A percentile compares a stretch with the other conserved stretches of the same genome.
phyloP scores from a whole-genome alignment of 2,329 filamentous ascomycete genomes.

The Aspergillus pseudotamarii region DNA sequence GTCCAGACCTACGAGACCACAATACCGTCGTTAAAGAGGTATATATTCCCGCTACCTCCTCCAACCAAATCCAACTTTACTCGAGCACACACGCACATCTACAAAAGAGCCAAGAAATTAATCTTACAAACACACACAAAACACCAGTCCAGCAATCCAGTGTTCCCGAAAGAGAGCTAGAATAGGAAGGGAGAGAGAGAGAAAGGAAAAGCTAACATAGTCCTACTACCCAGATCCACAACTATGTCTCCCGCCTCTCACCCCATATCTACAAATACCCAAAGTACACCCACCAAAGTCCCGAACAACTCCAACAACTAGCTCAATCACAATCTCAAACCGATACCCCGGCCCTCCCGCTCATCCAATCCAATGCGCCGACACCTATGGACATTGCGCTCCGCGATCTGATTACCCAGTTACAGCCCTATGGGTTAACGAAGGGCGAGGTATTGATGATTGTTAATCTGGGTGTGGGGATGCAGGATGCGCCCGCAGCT shows the following conservation, averaged over 20 bases:
- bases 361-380: slow-evolving; percentile 26
- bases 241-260: slow-evolving; percentile 44
- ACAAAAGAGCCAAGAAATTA: background rate
- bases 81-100: too few relatives aligned
- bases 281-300: slow-evolving; percentile 27
- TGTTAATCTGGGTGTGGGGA: slow-evolving; percentile 48
- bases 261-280: slow-evolving; percentile 45
- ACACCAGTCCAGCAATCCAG: background rate
- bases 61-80: too few relatives aligned
- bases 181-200: background rate
- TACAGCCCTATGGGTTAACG: slow-evolving; percentile 46
- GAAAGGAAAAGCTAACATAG: background rate
- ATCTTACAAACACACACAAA: too few relatives aligned
- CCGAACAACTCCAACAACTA: slow-evolving; percentile 21
- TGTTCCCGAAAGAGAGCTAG: too few relatives aligned
- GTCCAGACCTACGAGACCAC: slow-evolving; percentile 48
- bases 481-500: slow-evolving; percentile 18
- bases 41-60: slow-evolving; percentile 4
- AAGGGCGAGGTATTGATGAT: slow-evolving; percentile 52
- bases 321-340: slow-evolving; percentile 4
- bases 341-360: background rate
- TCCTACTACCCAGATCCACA: slow-evolving; percentile 39
- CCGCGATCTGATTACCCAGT: slow-evolving; percentile 36
- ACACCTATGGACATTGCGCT: slow-evolving; percentile 39
- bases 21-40: slow-evolving; percentile 52